Percentiles rank a stretch among this genome's conserved stretches.
These are phyloP conservation scores for Exophiala calicioides DNA, from an alignment of 2,329 filamentous ascomycete species.

Conservation along the genomic window DNA sequence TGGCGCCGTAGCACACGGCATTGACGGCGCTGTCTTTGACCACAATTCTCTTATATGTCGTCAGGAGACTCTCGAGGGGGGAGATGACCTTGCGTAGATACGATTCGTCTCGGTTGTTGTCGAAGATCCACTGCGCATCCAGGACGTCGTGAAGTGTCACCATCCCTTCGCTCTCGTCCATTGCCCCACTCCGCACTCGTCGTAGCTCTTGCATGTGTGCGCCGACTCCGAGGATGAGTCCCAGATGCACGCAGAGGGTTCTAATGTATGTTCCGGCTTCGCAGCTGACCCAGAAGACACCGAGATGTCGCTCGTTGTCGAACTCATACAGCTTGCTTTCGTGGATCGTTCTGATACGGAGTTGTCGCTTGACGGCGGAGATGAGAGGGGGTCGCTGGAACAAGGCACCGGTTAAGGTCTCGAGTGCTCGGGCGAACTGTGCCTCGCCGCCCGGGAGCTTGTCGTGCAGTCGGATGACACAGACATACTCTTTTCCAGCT, in stretches of 20 bases:
- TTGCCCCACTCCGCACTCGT: conserved; percentile 88
- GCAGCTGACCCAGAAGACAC: conserved; percentile 99
- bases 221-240: conserved; percentile 75
- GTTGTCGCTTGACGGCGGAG: conserved; percentile 96
- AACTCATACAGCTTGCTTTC: conserved; percentile 97
- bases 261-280: conserved; percentile 98
- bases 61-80: conserved; percentile 88
- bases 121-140: conserved; percentile 92
- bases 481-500: conserved; percentile 98
- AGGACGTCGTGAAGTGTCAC: conserved; percentile 94
- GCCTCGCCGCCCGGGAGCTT: conserved; percentile 90
- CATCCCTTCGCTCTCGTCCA: conserved; percentile 86
- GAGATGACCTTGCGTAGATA: conserved; percentile 89
- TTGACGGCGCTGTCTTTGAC: conserved; percentile 97
- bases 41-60: conserved; percentile 92
- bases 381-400: conserved; percentile 98
- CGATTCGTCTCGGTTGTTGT: conserved; percentile 93
- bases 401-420: conserved; percentile 92
- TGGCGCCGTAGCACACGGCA: conserved; percentile 96
- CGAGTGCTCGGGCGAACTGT: conserved; percentile 88
- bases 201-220: conserved; percentile 98
- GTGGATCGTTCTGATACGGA: conserved; percentile 97
- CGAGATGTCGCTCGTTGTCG: conserved; percentile 95
- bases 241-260: conserved; percentile 93
- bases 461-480: conserved; percentile 91